Base-by-base conservation (phyloP, 371 early-diverging fungal species). In the Mortierella sp. region DNA sequence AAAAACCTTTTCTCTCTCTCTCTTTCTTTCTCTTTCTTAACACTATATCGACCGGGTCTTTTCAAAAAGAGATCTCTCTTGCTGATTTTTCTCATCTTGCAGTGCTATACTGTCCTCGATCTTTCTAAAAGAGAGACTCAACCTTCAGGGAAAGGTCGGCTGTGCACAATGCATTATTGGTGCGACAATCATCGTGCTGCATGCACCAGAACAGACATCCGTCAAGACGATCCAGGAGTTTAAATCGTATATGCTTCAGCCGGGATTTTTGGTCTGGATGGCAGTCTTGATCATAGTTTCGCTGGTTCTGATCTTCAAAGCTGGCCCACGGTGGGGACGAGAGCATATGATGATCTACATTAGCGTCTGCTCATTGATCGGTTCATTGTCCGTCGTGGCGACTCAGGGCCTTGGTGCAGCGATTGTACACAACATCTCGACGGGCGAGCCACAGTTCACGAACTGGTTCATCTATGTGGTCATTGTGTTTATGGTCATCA, bases 331-430 rank as follows among this genome's bases (percentile, higher is more conserved):
- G 64, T 93, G 92, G 85, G 99, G 99, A n/a, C 92, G 93, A 66
- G 76, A 83, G 57, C 93, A 93, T 80, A 93, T 95, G 88, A 72
- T 97, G 45, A 89, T 97, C 1, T 98, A 97, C 66, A 90, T 98
- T 57, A 81, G 89, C 44, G 91, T 96, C 14, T 94, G 95, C 73
- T 96, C 97, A 3, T 77, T 96, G 57, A 93, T 94, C 43, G 98
- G 97, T 4, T 97, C 91, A n/a, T 82, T 98, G 16, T 95, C 97
- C 1, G 98, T 98, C 2, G 95, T 96, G 16, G 93, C 95, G n/a
- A 94, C 93, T 47, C 97, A 98, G 83, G 96, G 93, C 0, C 86
- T 98, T 50, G 98, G 97, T 18, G 89, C 94, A 9, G 95, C 98
- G 14, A 88, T 98, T 48, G 92, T 95, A 43, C 90, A 95, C 64